Evolutionary conservation across 2,329 filamentous ascomycete species (phyloP).

Genomic region (Trichoderma semiorbis): DNA sequence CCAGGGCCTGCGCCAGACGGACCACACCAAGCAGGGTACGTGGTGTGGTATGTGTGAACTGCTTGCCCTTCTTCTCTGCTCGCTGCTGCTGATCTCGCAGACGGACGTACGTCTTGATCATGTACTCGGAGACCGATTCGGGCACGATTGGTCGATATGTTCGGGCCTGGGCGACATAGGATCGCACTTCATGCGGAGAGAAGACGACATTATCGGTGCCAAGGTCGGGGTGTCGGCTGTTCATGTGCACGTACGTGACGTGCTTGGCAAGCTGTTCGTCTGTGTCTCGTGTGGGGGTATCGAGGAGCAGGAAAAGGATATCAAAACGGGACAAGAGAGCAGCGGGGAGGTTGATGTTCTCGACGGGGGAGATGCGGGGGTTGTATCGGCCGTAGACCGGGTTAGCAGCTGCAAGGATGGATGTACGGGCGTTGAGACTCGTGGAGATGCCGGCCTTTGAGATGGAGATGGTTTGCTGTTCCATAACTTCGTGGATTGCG

Average conservation of each 20-base stretch:
- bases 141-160: conserved; percentile 85
- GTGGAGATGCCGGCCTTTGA: conserved; percentile 69
- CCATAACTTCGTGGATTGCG: conserved; percentile 85
- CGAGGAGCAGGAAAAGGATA: conserved; percentile 91
- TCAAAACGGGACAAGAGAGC: conserved; percentile 96
- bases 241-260: conserved; percentile 95
- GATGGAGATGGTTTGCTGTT: conserved; percentile 82
- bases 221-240: conserved; percentile 84
- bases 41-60: conserved; percentile 90
- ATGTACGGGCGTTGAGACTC: conserved; percentile 91
- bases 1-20: conserved; percentile 89
- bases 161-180: conserved; percentile 91
- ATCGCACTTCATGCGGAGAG: conserved; percentile 86
- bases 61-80: conserved; percentile 85
- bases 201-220: conserved; percentile 66
- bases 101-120: conserved; percentile 93
- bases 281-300: conserved; percentile 83
- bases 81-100: conserved; percentile 89
- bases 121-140: conserved; percentile 84
- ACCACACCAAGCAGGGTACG: conserved; percentile 91
- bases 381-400: conserved; percentile 98
- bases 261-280: conserved; percentile 94
- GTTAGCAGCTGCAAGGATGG: conserved; percentile 93
- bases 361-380: conserved; percentile 91
- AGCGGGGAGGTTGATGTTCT: conserved; percentile 99